Conservation (phyloP, 148 eudicot genomes). For the Polygonum maritimum region DNA sequence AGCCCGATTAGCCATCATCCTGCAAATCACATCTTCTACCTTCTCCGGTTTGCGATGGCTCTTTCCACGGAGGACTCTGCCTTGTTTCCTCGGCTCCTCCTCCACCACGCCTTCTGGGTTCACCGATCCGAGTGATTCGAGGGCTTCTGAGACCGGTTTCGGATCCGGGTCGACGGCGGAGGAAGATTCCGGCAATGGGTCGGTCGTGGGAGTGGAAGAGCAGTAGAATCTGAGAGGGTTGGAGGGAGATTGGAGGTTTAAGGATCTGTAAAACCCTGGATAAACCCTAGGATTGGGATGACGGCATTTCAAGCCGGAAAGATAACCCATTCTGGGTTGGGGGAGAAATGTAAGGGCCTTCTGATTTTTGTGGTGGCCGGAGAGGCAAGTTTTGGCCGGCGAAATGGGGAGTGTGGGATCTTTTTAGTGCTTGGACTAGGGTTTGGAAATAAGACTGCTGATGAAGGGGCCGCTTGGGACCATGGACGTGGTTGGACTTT, state of each 20-base stretch:
- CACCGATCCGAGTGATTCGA: constrained; percentile 13
- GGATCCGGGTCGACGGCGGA: constrained; percentile 14
- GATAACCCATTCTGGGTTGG: not conserved
- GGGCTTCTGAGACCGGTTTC: constrained; percentile 10
- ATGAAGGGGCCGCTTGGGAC: not conserved
- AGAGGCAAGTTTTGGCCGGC: not conserved
- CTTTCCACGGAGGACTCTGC: constrained; percentile 33
- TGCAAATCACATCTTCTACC: constrained; percentile 51
- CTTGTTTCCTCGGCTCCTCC: constrained; percentile 6
- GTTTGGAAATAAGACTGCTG: not conserved
- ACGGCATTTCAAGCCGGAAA: constrained; percentile 19
- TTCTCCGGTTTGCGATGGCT: constrained; percentile 44
- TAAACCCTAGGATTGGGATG: constrained; percentile 28
- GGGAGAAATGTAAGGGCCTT: not conserved
- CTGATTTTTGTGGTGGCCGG: not conserved
- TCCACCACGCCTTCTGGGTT: constrained; percentile 4
- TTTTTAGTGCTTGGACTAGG: not conserved
- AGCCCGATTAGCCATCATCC: constrained; percentile 86
- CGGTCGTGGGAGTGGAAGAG: constrained; percentile 27
- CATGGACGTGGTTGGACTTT: not conserved
- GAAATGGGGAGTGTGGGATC: not conserved
- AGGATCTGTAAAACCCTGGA: constrained; percentile 21
- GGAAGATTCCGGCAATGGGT: constrained; percentile 13
- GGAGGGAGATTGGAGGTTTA: constrained; percentile 5
- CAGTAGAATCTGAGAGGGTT: constrained; percentile 32